Percentiles rank a stretch among this genome's conserved stretches.
Evolutionary conservation across 257 asterid genomes (phyloP).

Genomic region (Scutellaria minor): DNA sequence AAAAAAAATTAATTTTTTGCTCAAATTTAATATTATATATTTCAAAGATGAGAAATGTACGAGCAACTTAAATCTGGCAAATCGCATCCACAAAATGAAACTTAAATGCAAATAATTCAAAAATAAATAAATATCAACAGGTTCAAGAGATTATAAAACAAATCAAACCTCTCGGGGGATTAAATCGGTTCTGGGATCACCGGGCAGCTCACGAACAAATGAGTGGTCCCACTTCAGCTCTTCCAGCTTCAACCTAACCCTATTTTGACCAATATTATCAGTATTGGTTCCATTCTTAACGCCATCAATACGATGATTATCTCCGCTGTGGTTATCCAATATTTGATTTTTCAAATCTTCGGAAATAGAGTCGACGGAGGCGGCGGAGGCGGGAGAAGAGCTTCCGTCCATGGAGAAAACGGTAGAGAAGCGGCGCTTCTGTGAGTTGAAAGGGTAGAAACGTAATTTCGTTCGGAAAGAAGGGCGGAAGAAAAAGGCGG

Average conservation of each 20-base stretch:
- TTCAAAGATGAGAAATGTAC: neutral
- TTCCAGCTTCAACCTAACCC: slow-evolving; percentile 65
- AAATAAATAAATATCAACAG: neutral
- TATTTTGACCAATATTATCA: slow-evolving; percentile 25
- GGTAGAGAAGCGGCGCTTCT: slow-evolving; percentile 42
- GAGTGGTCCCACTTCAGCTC: slow-evolving; percentile 89
- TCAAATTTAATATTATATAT: neutral
- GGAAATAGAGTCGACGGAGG: slow-evolving; percentile 67
- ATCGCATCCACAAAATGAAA: slow-evolving; percentile 21
- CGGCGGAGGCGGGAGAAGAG: slow-evolving; percentile 39
- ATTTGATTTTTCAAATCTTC: slow-evolving; percentile 66
- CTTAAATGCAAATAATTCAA: neutral
- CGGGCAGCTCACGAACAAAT: slow-evolving; percentile 85
- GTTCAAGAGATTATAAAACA: neutral
- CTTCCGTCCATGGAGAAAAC: slow-evolving; percentile 60
- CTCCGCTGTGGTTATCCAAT: slow-evolving; percentile 37
- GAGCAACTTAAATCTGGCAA: slow-evolving; percentile 25
- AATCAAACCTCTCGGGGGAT: slow-evolving; percentile 73
- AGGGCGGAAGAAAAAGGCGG: slow-evolving; percentile 48
- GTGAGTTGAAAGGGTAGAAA: slow-evolving; percentile 39
- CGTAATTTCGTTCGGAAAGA: slow-evolving; percentile 40
- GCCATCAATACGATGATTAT: neutral
- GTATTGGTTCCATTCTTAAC: slow-evolving; percentile 15
- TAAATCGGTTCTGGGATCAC: slow-evolving; percentile 75
- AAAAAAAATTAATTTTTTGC: neutral